These are phyloP conservation scores for Favolaschia claudopus DNA, from an alignment of 768 basidiomycete species.

Conservation along the genomic window DNA sequence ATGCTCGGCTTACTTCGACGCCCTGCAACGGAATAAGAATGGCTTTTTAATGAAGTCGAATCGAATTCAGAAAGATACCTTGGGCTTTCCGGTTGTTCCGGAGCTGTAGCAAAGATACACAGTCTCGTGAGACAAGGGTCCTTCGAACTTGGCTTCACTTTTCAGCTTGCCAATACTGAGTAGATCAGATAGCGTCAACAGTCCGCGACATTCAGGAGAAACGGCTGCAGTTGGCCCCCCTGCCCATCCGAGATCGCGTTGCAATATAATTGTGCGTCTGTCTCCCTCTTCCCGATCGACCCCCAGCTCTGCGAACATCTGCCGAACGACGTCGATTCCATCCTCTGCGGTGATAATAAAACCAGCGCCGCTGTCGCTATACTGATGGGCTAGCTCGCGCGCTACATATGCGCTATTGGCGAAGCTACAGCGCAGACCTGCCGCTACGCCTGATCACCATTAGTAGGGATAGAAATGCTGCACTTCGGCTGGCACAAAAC, in stretches of 20 bases:
- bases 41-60: not conserved
- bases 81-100: slow-evolving; percentile 60
- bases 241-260: slow-evolving; percentile 16
- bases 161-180: slow-evolving; percentile 19
- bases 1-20: slow-evolving; percentile 14
- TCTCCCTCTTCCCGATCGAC: slow-evolving; percentile 17
- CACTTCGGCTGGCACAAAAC: not conserved
- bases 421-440: slow-evolving; percentile 57
- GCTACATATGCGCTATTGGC: slow-evolving; percentile 63
- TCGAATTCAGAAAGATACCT: not conserved
- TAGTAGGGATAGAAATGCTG: not conserved
- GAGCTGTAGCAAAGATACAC: slow-evolving; percentile 36
- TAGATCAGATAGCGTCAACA: slow-evolving; percentile 22
- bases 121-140: slow-evolving; percentile 28
- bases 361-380: slow-evolving; percentile 55
- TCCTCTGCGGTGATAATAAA: slow-evolving; percentile 61
- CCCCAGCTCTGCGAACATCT: slow-evolving; percentile 30
- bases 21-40: slow-evolving; percentile 4
- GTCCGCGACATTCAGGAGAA: not conserved
- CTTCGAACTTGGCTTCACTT: slow-evolving; percentile 33
- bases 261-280: slow-evolving; percentile 12
- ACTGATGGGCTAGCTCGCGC: slow-evolving; percentile 63
- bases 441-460: slow-evolving; percentile 52
- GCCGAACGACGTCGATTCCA: slow-evolving; percentile 26
- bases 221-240: not conserved